These are phyloP conservation scores for Exidia glandulosa DNA, from an alignment of 768 basidiomycete species.

Conservation along the genomic window DNA sequence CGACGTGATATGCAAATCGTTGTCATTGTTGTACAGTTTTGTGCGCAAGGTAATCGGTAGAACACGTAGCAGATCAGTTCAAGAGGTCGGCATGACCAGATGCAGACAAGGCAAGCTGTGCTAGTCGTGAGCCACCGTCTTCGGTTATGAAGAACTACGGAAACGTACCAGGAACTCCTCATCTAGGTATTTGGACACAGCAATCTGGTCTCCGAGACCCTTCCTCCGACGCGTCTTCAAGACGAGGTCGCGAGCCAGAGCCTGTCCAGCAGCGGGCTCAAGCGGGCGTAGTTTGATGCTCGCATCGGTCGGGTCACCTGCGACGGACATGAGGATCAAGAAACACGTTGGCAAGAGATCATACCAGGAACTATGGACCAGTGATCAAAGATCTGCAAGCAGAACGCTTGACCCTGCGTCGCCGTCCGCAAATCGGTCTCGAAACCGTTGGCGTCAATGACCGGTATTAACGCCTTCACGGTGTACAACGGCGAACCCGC, in stretches of 20 bases:
- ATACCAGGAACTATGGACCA: conserved; percentile 97
- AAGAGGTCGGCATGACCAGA: too few species aligned
- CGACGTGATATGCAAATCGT: too few species aligned
- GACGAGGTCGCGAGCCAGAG: conserved; percentile 87
- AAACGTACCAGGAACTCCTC: conserved; percentile 97
- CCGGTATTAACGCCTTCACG: conserved; percentile 95
- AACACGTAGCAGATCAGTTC: too few species aligned
- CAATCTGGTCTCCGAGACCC: conserved; percentile 92
- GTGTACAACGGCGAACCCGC: conserved; percentile 97
- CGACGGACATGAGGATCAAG: neutral
- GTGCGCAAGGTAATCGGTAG: too few species aligned
- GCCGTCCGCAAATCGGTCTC: conserved; percentile 96
- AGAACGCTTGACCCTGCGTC: conserved; percentile 99
- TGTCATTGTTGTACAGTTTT: too few species aligned
- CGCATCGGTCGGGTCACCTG: conserved; percentile 96
- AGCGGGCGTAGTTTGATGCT: conserved; percentile 92
- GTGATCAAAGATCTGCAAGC: conserved; percentile 93
- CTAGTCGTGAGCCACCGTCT: too few species aligned
- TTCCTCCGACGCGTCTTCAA: conserved; percentile 94
- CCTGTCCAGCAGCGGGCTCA: conserved; percentile 95
- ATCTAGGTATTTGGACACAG: conserved; percentile 93
- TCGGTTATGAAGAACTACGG: too few species aligned
- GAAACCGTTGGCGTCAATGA: conserved; percentile 97
- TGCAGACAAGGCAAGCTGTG: too few species aligned
- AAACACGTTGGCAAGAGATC: conserved; percentile 14